Evolutionary conservation across 371 early-diverging fungal species (phyloP), one percentile per base, ranked within the genome.

Genomic region (Syncephalastrum monosporum): DNA sequence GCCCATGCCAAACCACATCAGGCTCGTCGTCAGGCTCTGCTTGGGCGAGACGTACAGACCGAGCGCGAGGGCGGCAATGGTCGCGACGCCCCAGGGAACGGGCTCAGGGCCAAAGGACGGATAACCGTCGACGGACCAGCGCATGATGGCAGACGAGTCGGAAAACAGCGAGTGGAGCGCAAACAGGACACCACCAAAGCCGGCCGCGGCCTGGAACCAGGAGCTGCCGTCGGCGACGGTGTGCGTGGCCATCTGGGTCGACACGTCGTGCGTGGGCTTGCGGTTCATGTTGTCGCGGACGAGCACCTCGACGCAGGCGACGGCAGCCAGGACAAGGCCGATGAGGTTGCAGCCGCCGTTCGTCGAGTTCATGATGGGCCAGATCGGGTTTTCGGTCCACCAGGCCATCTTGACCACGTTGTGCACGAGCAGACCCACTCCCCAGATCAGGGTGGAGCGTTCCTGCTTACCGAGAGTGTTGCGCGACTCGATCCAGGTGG

Each of bases 321-420:
- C 56, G 3, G 84, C 59, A 21, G 83, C 90, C 46, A 90, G 60
- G 5, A 74, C 68, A 44, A 90, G 67, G 25, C 86, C 92, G 10
- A 81, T 67, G 53, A 69, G 69, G 68, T 90, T 90, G 65, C 78
- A 75, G 1, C 90, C 90, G 52, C 91, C 92, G 60, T 85, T 90
- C 4, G 59, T 67, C 41, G 63, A 74, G 61, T 89, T 77, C 91
- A 90, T 90, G 38, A 89, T 86, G 19, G 88, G 84, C 92, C 91
- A 90, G 46, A 87, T 83, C 0, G 91, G 91, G 69, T 91, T 90
- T 74, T 89, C 88, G 5, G 90, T 83, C 61, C 82, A 85, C 84
- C 87, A 87, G 5, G 84, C 80, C 81, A 87, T 82, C 63, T 88
- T 89, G 61, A 88, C 82, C 0, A 87, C 84, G 41, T 84, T 77